These are phyloP conservation scores for Saturnispora saitoi DNA, from an alignment of 805 yeast genomes.

Conservation along the genomic window DNA sequence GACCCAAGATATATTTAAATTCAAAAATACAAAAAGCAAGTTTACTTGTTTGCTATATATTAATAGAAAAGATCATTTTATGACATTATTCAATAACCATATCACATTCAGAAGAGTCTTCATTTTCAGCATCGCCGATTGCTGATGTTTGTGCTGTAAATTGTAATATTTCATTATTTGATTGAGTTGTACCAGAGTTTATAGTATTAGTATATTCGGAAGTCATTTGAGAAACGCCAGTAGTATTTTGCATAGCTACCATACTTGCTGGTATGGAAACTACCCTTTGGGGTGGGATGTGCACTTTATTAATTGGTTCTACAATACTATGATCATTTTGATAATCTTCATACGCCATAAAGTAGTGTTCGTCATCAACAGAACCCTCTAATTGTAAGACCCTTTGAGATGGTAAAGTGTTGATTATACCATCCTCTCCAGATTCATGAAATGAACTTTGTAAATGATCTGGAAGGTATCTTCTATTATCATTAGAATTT, in stretches of 20 bases:
- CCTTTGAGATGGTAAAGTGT: background rate
- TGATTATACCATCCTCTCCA: background rate
- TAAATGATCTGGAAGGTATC: slow-evolving; percentile 5
- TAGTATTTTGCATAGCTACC: slow-evolving; percentile 1
- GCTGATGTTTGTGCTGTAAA: slow-evolving; percentile 14
- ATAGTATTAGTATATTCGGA: slow-evolving; percentile 8
- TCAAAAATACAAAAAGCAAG: background rate
- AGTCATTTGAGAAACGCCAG: slow-evolving; percentile 4
- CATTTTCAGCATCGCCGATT: slow-evolving; percentile 10
- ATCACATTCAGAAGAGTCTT: slow-evolving; percentile 20
- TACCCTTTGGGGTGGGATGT: background rate
- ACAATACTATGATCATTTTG: slow-evolving; percentile 27
- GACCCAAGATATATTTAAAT: slow-evolving; percentile 11
- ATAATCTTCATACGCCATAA: slow-evolving; percentile 33
- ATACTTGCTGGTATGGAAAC: slow-evolving; percentile 10
- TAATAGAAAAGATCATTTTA: background rate
- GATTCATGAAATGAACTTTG: slow-evolving; percentile 13
- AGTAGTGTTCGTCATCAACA: slow-evolving; percentile 18
- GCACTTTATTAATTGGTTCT: background rate
- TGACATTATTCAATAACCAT: slow-evolving; percentile 24
- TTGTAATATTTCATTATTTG: slow-evolving; percentile 5
- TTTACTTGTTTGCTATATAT: background rate
- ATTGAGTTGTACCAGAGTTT: slow-evolving; percentile 6
- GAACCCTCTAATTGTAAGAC: background rate
- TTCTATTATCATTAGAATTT: background rate